These are phyloP conservation scores for Lactarius vividus DNA, from an alignment of 768 basidiomycete species.

Conservation along the genomic window DNA sequence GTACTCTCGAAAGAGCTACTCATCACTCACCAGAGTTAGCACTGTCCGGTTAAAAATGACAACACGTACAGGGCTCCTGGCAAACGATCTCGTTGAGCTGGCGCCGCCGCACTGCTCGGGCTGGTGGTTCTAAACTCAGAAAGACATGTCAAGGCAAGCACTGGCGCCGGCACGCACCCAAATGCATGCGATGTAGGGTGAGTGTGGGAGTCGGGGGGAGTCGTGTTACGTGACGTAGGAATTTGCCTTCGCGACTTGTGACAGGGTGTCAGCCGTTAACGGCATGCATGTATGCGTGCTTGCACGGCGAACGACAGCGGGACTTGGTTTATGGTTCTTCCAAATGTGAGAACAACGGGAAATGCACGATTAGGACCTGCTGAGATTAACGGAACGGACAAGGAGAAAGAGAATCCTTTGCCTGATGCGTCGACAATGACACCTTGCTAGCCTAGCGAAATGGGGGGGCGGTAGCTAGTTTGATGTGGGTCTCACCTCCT, in stretches of 20 bases:
- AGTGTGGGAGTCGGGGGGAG: neutral
- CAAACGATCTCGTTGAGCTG: neutral
- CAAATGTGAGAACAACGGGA: neutral
- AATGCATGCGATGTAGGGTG: neutral
- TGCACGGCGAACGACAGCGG: neutral
- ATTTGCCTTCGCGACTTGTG: neutral
- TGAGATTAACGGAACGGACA: neutral
- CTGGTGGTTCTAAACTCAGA: neutral
- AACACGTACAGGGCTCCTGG: neutral
- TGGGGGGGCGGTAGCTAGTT: neutral
- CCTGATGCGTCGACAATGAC: neutral
- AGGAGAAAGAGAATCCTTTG: neutral
- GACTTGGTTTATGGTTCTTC: neutral
- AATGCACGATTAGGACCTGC: neutral
- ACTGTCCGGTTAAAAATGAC: neutral
- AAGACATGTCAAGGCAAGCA: neutral
- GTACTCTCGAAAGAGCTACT: neutral
- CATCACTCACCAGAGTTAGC: neutral
- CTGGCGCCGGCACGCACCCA: neutral
- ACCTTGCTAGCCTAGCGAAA: neutral
- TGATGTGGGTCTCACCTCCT: neutral
- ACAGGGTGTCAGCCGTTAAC: constrained; percentile 1
- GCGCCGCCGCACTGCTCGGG: neutral
- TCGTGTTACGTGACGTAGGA: neutral
- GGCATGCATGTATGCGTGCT: neutral